Evolutionary conservation across 2,329 filamentous ascomycete species (phyloP).

Genomic region (Salinomyces thailandicus): DNA sequence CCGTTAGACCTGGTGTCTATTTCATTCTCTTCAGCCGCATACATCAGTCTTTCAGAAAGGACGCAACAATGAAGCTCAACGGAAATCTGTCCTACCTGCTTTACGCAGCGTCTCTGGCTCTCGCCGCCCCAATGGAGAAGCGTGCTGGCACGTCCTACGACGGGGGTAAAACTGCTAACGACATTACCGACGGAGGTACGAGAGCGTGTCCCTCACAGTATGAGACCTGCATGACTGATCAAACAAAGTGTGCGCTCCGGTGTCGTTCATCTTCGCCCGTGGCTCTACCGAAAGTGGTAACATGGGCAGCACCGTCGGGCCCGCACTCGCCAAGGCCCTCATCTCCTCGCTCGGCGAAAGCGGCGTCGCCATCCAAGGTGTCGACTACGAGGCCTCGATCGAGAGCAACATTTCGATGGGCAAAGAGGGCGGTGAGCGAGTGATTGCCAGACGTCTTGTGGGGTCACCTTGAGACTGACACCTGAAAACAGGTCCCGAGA

Average conservation of each 20-base stretch:
- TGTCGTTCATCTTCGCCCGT: slow-evolving; percentile 48
- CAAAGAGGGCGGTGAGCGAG: slow-evolving; percentile 7
- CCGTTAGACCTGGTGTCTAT: slow-evolving; percentile 8
- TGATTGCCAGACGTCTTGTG: no score
- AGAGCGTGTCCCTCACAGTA: background rate
- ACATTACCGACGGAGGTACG: slow-evolving; percentile 6
- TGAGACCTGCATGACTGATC: background rate
- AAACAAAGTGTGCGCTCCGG: slow-evolving; percentile 29
- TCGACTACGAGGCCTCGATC: slow-evolving; percentile 22
- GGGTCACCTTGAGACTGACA: background rate
- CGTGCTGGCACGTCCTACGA: slow-evolving; percentile 9
- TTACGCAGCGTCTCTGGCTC: slow-evolving; percentile 11
- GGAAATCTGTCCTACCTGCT: slow-evolving; percentile 11
- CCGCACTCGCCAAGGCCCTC: slow-evolving; percentile 41
- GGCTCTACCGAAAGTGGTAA: slow-evolving; percentile 45
- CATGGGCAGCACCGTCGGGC: slow-evolving; percentile 41
- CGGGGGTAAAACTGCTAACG: slow-evolving; percentile 14
- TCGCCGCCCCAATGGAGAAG: slow-evolving; percentile 10
- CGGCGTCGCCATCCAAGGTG: slow-evolving; percentile 39
- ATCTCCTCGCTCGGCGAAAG: slow-evolving; percentile 31
- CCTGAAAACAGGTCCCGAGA: slow-evolving; percentile 10
- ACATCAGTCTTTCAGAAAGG: slow-evolving; percentile 1
- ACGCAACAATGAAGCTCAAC: slow-evolving; percentile 12
- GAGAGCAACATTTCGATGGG: slow-evolving; percentile 12
- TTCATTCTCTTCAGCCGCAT: slow-evolving; percentile 1